Percentiles rank a stretch among this genome's conserved stretches.
These are phyloP conservation scores for Mycena leptocephala DNA, from an alignment of 768 basidiomycete genomes.

Conservation along the genomic window DNA sequence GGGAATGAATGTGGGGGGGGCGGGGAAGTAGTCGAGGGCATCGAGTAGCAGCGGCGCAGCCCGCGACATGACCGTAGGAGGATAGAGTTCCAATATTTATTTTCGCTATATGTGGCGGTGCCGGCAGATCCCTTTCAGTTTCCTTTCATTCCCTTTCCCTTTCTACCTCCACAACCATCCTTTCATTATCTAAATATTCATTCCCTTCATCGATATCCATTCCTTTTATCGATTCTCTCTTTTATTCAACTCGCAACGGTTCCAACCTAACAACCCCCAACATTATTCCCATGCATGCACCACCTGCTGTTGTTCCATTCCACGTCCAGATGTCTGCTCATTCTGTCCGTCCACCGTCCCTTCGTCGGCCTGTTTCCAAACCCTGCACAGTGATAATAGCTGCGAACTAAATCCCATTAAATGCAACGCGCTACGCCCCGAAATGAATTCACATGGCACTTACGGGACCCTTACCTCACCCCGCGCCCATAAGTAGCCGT, in stretches of 20 bases:
- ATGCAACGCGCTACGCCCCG: not conserved
- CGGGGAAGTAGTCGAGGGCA: constrained; percentile 57
- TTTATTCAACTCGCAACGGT: too few species aligned
- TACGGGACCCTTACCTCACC: not conserved
- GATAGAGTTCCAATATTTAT: not conserved
- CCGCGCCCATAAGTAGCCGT: too few species aligned
- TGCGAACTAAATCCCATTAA: too few species aligned
- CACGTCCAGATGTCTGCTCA: not conserved
- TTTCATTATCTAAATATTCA: too few species aligned
- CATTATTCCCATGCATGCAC: not conserved
- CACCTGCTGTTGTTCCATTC: not conserved
- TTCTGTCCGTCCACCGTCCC: too few species aligned
- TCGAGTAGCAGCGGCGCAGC: not conserved
- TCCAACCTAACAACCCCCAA: not conserved
- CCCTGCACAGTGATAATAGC: too few species aligned
- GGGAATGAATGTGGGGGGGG: constrained; percentile 62
- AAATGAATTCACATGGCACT: not conserved
- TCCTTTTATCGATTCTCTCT: too few species aligned
- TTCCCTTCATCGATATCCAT: too few species aligned
- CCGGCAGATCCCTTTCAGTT: not conserved
- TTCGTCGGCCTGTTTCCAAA: too few species aligned
- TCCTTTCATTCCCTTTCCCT: not conserved
- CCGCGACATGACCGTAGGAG: not conserved
- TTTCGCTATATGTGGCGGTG: not conserved
- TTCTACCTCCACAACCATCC: too few species aligned